Evolutionary conservation across 1,284 basidiomycete species (phyloP), one percentile per base, ranked within the genome.

Genomic region (Vanrija sp.): DNA sequence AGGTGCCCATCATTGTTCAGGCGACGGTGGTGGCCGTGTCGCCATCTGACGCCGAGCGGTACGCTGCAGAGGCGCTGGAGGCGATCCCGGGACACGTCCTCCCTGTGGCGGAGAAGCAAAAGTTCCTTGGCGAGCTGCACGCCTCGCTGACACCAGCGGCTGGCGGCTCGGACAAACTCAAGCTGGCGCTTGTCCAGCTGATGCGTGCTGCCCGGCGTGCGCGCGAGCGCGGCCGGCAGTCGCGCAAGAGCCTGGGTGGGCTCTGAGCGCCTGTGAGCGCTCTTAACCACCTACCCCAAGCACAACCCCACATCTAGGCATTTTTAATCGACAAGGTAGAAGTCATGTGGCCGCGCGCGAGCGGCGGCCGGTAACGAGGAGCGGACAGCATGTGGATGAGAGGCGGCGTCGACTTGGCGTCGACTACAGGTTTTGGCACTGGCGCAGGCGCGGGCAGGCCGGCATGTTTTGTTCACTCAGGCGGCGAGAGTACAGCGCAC

Each of bases 1-100:
- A 80, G 42, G 85, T 93, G 31, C 83, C 91, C 42, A 84, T 85
- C 2, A 84, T 96, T 59, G 82, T 97, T 67, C 82, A 88, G 35
- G 79, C 84, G 25, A 71, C 94, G 44, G 82, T 85, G 25, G 75
- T 78, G 25, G 39, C 49, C n/a, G 70, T 84, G 14, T 89, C 87
- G 81, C 81, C 31, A 0, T 71, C 79, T 7, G 83, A 87, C 66
- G 74, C 94, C 49, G 76, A 86, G 18, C 69, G 78, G 10, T 95
- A 90, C 87, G 72, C 93, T 15, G 83, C 85, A 2, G 73, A 81
- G 27, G 81, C 88, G 14, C 72, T 94, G 20, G 84, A 87, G 63
- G 82, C 83, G 54, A 76, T 98, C 12, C 86, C 89, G 2, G 73
- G 79, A 0, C 77, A 82, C 42, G 77, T 81, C 14, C 82, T 84